Conservation (phyloP, 331 rosid genomes). For the Erythrophleum ivorense region DNA sequence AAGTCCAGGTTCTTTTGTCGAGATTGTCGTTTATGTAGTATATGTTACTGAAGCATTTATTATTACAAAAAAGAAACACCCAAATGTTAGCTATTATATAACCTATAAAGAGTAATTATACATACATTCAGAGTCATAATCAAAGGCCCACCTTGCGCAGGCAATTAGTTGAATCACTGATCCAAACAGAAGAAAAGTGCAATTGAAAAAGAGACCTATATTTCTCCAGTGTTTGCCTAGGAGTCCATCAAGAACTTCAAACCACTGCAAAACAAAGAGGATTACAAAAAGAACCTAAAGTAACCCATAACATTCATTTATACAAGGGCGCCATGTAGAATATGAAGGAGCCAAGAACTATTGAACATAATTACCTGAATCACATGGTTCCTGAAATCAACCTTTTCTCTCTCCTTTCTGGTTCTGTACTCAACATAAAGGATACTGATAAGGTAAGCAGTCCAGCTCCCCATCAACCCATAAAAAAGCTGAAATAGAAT, state of each 20-base stretch:
- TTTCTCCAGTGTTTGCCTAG: constrained; percentile 82
- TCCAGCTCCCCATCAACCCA: constrained; percentile 83
- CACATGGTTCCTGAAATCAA: constrained; percentile 75
- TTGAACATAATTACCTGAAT: constrained; percentile 55
- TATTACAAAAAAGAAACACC: background rate
- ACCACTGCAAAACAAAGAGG: constrained; percentile 60
- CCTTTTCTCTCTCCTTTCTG: constrained; percentile 75
- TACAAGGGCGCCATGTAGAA: background rate
- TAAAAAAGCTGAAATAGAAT: constrained; percentile 72
- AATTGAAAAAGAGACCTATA: constrained; percentile 69
- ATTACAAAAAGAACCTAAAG: background rate
- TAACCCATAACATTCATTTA: background rate
- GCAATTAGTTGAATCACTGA: constrained; percentile 81
- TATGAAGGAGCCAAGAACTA: background rate
- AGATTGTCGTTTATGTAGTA: constrained; percentile 82
- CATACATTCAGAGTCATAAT: background rate
- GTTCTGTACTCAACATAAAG: constrained; percentile 83
- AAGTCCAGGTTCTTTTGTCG: constrained; percentile 88
- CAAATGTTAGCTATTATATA: background rate
- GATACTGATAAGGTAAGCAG: constrained; percentile 77
- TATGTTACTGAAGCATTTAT: constrained; percentile 58
- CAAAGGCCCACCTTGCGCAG: constrained; percentile 63
- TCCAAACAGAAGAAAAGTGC: constrained; percentile 79
- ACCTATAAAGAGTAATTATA: background rate
- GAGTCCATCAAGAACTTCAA: constrained; percentile 83